Base-by-base conservation (phyloP, 345 rosid genomes). In the Eutrema japonicum region DNA sequence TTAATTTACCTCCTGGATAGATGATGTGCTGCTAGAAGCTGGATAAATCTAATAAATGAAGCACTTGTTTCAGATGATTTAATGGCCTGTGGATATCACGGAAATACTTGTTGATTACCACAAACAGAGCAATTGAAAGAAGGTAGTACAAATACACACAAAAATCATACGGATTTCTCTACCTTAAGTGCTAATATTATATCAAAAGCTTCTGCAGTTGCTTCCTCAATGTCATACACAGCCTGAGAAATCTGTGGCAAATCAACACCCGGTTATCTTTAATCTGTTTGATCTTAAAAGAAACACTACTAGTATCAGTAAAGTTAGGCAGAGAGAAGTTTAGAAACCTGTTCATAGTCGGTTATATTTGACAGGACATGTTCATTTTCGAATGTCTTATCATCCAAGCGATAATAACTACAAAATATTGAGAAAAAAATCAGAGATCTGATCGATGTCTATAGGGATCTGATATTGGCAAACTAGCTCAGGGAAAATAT, bases 161-260 rank as follows among this genome's bases (percentile, higher is more conserved):
- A 60, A 46, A 55, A 56, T 0, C 48, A 64, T 46, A 70, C 33
- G 47, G 64, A 70, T 74, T 51, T 7, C 22, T 27, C 40, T 43
- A 90, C 98, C 98, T 90, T 95, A 71, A 82, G 90, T 46, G 68
- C 73, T 35, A 84, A 56, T 71, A 95, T 89, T 73, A 95, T 89
- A 60, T 90, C 96, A 75, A 92, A 88, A 68, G 91, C 89, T 73
- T 76, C 77, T 49, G 86, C 42, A 7, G 98, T 95, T 62, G 99
- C 98, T 81, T 95, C 99, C 83, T 95, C 98, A 48, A 92, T 80
- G 65, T 95, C 99, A 83, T 92, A 95, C 29, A 90, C 84, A 79
- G 97, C 99, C 69, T 87, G 89, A 47, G 89, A 88, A 78, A 96
- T 89, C 98, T 95, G 78, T 74, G 55, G 78, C 7, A 58, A 52